Evolutionary conservation across 2,329 filamentous ascomycete genomes (phyloP), one percentile per base, ranked within the genome.

Genomic region (Bipolaris oryzae): DNA sequence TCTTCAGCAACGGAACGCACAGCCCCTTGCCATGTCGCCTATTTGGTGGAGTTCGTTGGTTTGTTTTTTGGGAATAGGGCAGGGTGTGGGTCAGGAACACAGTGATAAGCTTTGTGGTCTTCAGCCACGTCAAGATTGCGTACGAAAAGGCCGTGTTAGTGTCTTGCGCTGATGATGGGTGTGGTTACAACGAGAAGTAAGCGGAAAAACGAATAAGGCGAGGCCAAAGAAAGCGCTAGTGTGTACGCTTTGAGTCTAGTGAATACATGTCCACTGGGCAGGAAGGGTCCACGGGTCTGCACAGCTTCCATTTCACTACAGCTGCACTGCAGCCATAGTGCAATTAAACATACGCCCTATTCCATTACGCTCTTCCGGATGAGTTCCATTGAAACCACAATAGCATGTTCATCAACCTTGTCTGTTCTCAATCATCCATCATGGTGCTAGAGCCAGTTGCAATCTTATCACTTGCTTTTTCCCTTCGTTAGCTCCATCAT

Each of bases 391-490:
- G 53, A 35, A 16, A 6, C 10, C 34, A 16, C 34, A 28, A 38
- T 16, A 35, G 5, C 45, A 11, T n/a, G 45, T 37, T 20, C 7
- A 38, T n/a, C 20, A 48, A 38, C 10, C 21, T 7, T 11, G 21
- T 16, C 9, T 38, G 31, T 21, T 7, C 7, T 35, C 33, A 48
- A 21, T 48, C 21, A 48, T 16, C 18, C 7, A 18, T 13, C 15
- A 35, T 23, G 33, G 33, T 33, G 45, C 18, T 21, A 25, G 16
- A 44, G 34, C 16, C 37, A 42, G n/a, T 21, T 23, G 42, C 18
- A 53, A 47, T 16, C 53, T 38, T 50, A 44, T 47, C 51, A 28
- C 43, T 35, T 53, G 46, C 13, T 44, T 56, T 56, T 56, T 56
- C 53, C 10, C 49, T 47, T n/a, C 35, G 20, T 41, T 43, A 5